phyloP scores from a whole-genome alignment of 305 asterid species.

The Fraxinus ornus region DNA sequence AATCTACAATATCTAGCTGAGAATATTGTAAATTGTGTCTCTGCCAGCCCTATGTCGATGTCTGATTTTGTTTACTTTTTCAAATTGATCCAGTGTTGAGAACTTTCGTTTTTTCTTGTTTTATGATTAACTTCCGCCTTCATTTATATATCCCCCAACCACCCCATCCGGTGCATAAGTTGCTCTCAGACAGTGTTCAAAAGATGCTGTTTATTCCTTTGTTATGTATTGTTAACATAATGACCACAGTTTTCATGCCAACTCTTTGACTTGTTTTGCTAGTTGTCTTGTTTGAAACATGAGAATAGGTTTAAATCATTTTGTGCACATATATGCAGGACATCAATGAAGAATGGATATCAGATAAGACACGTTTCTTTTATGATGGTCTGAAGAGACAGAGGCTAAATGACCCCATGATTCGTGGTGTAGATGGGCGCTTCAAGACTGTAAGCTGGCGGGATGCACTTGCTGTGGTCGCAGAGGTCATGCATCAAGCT shows the following conservation, averaged over 20 bases:
- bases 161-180: background rate
- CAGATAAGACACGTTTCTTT: constrained; percentile 95
- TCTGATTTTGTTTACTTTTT: background rate
- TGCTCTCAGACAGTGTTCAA: background rate
- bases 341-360: constrained; percentile 98
- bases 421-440: constrained; percentile 94
- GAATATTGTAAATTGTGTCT: background rate
- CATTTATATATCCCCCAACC: background rate
- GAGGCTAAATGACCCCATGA: constrained; percentile 95
- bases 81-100: background rate
- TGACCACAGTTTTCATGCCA: background rate
- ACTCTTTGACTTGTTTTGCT: background rate
- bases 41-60: background rate
- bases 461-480: constrained; percentile 83
- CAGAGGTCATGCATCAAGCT: constrained; percentile 73
- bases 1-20: background rate
- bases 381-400: constrained; percentile 98
- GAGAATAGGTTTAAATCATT: constrained; percentile 1
- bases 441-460: constrained; percentile 92
- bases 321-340: constrained; percentile 49
- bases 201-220: background rate
- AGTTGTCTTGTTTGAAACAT: background rate
- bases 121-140: background rate
- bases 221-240: background rate
- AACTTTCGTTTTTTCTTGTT: background rate